Evolutionary conservation across 1,284 basidiomycete genomes (phyloP).

Genomic region (Malassezia restricta): DNA sequence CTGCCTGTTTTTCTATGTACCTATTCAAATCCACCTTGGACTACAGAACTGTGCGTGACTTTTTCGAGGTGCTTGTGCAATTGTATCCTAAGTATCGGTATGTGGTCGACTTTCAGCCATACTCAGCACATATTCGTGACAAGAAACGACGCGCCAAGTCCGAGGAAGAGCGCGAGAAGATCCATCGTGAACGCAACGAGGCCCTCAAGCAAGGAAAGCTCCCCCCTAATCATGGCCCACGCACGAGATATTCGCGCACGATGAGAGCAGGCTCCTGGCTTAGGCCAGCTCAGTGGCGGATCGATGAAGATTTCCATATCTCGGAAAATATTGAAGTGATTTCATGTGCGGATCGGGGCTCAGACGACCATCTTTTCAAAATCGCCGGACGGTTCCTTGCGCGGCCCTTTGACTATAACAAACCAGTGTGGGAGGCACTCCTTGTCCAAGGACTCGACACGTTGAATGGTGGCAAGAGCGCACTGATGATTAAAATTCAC

Average conservation of each 20-base stretch:
- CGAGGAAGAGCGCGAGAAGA: slow-evolving; percentile 1
- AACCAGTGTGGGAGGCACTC: slow-evolving; percentile 44
- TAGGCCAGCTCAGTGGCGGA: slow-evolving; percentile 37
- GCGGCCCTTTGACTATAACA: slow-evolving; percentile 40
- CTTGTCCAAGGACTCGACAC: slow-evolving; percentile 42
- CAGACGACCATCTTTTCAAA: slow-evolving; percentile 31
- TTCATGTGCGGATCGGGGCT: slow-evolving; percentile 18
- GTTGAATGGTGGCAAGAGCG: slow-evolving; percentile 32
- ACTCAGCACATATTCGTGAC: slow-evolving; percentile 22
- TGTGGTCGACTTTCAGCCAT: slow-evolving; percentile 37
- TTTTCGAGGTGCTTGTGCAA: slow-evolving; percentile 38
- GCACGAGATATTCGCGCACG: slow-evolving; percentile 25
- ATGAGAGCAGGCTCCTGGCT: slow-evolving; percentile 34
- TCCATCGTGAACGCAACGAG: slow-evolving; percentile 1
- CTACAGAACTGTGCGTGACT: slow-evolving; percentile 34
- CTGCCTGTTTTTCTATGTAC: slow-evolving; percentile 44
- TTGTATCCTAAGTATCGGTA: slow-evolving; percentile 43
- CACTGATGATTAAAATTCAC: slow-evolving; percentile 46
- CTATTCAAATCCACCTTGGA: slow-evolving; percentile 40
- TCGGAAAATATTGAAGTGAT: slow-evolving; percentile 38
- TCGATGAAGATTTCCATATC: slow-evolving; percentile 37
- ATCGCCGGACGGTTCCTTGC: slow-evolving; percentile 38
- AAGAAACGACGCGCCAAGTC: slow-evolving; percentile 13
- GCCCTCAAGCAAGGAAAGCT: slow-evolving; percentile 1
- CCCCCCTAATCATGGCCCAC: slow-evolving; percentile 24